Evolutionary conservation across 2,329 filamentous ascomycete genomes (phyloP), one percentile per base, ranked within the genome.

Genomic region (Sordariomycetes sp.): DNA sequence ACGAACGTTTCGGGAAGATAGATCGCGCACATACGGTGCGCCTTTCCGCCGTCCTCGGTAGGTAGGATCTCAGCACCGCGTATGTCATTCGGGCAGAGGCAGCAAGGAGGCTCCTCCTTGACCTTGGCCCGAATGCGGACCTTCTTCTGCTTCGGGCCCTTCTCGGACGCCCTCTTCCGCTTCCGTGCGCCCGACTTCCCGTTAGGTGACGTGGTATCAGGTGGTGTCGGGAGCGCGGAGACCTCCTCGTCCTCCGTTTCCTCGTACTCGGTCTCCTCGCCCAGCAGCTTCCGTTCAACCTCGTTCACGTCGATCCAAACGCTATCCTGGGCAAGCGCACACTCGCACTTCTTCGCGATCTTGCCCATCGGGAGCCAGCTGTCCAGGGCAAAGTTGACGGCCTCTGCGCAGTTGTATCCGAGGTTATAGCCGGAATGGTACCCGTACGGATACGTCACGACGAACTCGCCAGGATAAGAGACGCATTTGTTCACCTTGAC

Each of bases 401-500:
- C 96, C 70, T 99, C 94, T 32, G 94, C 94, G 72, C 94, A 99
- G 70, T 99, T 99, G 76, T 99, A 99, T 18, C 95, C 94, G 43
- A 99, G 77, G 65, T 99, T 99, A 71, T 95, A 99, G 4, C 94
- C 94, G 5, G 94, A 99, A 69, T 99, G 94, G 69, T 99, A 99
- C 24, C 94, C 94, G 66, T 97, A 99, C 0, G 94, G 94, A 69
- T 96, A 99, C 0, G 94, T 99, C 63, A 99, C 96, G 61, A 99
- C 91, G 63, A 99, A 99, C 68, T 99, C 94, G 60, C 94, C 93
- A 61, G 96, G 94, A 65, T 96, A 91, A 55, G 96, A 95, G 14
- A 97, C 89, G 61, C 95, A 82, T 67, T 90, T 93, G 76, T 99
- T 99, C 69, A 97, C 95, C 59, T 89, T 93, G 74, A 99, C 97